phyloP scores from a whole-genome alignment of 2,329 filamentous ascomycete species.

The Nannizziopsis barbatae region DNA sequence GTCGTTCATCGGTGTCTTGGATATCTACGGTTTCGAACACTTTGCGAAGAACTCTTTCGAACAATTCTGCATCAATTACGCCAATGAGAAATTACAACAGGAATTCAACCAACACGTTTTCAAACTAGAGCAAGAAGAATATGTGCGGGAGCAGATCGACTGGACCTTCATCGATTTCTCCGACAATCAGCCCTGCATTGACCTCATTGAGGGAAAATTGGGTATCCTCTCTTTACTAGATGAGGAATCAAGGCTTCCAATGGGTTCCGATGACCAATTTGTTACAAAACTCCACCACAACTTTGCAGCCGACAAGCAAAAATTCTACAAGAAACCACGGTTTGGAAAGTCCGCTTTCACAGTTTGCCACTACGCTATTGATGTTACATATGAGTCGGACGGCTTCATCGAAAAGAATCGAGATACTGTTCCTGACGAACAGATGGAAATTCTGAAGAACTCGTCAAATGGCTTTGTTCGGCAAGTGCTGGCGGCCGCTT shows the following conservation, averaged over 20 bases:
- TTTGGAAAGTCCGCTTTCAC: slow-evolving; percentile 97
- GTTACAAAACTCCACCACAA: slow-evolving; percentile 94
- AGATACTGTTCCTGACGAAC: slow-evolving; percentile 96
- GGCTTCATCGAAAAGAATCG: slow-evolving; percentile 99
- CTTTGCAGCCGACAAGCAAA: slow-evolving; percentile 78
- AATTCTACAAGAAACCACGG: slow-evolving; percentile 96
- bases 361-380: slow-evolving; percentile 94
- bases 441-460: slow-evolving; percentile 80
- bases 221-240: slow-evolving; percentile 86
- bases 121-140: slow-evolving; percentile 97
- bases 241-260: slow-evolving; percentile 90
- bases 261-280: slow-evolving; percentile 95
- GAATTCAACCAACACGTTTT: slow-evolving; percentile 99
- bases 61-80: slow-evolving; percentile 99
- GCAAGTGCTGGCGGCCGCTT: slow-evolving; percentile 73
- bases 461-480: slow-evolving; percentile 77
- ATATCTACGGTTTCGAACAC: slow-evolving; percentile 99
- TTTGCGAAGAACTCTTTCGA: slow-evolving; percentile 99
- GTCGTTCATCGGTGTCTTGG: slow-evolving; percentile 93
- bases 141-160: slow-evolving; percentile 89
- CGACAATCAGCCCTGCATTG: slow-evolving; percentile 97
- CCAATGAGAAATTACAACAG: slow-evolving; percentile 97
- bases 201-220: slow-evolving; percentile 92
- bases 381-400: slow-evolving; percentile 97
- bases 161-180: slow-evolving; percentile 99